Evolutionary conservation across 2,329 filamentous ascomycete species (phyloP).

Genomic region (Nigrospora oryzae): DNA sequence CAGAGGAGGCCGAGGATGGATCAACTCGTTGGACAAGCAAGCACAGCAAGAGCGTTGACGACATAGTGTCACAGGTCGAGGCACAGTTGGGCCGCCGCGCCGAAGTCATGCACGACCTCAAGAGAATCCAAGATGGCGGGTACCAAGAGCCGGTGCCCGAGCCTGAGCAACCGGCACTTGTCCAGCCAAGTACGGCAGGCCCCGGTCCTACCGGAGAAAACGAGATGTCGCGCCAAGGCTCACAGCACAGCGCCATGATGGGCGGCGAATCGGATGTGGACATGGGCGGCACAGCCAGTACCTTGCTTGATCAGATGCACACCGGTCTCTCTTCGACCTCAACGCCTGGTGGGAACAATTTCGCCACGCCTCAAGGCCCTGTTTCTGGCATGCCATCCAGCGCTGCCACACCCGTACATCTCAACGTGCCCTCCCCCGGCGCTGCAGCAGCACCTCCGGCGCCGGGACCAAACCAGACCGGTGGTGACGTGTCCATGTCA

Average conservation of each 20-base stretch:
- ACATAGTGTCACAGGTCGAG: conserved; percentile 70
- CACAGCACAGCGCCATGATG: conserved; percentile 46
- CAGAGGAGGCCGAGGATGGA: conserved; percentile 41
- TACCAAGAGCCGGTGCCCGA: conserved; percentile 53
- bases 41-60: conserved; percentile 52
- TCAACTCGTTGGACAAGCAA: conserved; percentile 27
- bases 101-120: conserved; percentile 53
- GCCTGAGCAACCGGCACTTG: conserved; percentile 19
- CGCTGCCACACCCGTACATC: conserved; percentile 46
- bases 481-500: conserved; percentile 47
- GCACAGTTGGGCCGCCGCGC: conserved; percentile 59
- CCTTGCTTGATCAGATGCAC: conserved; percentile 61
- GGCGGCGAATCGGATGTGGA: conserved; percentile 52
- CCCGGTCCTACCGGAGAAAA: conserved; percentile 13
- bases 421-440: conserved; percentile 36
- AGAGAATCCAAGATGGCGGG: conserved; percentile 71
- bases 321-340: conserved; percentile 50
- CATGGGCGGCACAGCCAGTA: conserved; percentile 56
- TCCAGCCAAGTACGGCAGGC: conserved; percentile 9
- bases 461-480: conserved; percentile 15
- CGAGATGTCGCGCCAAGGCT: conserved; percentile 42
- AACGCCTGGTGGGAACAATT: conserved; percentile 48
- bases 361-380: conserved; percentile 52
- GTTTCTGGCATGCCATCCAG: conserved; percentile 48
- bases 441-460: conserved; percentile 16